A percentile compares a stretch with the other conserved stretches of the same genome.
These are phyloP conservation scores for Cryptomeria japonica DNA, from an alignment of 75 land plant genomes.

Conservation along the genomic window DNA sequence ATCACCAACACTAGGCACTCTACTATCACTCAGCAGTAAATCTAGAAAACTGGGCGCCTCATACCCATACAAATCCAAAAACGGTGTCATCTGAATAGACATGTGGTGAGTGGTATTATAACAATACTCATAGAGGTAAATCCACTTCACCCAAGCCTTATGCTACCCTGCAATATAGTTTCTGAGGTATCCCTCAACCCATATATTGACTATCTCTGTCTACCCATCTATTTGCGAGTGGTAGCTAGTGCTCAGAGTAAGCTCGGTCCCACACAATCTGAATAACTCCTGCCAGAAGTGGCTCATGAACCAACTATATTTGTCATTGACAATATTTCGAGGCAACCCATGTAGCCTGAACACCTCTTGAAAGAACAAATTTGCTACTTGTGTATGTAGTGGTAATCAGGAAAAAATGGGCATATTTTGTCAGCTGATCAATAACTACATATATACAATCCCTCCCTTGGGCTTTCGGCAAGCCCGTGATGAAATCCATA, in stretches of 20 bases:
- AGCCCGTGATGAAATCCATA: constrained; percentile 22
- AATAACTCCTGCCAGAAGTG: neutral
- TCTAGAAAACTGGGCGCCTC: too few relatives aligned
- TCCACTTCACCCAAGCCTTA: too few relatives aligned
- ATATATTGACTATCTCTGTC: neutral
- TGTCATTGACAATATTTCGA: neutral
- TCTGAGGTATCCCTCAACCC: neutral
- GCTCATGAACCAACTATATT: neutral
- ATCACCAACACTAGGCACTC: too few relatives aligned
- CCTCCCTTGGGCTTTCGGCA: neutral
- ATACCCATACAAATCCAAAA: too few relatives aligned
- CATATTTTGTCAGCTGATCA: constrained; percentile 3
- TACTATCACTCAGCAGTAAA: too few relatives aligned
- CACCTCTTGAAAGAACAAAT: neutral
- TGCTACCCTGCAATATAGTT: too few relatives aligned
- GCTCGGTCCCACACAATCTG: neutral
- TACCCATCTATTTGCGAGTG: neutral
- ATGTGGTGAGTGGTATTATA: too few relatives aligned
- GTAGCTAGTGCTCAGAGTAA: neutral
- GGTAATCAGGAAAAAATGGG: neutral
- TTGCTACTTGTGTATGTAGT: neutral
- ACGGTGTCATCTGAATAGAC: too few relatives aligned
- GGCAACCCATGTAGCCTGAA: neutral
- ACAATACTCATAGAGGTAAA: too few relatives aligned
- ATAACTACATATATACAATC: neutral